phyloP scores from a whole-genome alignment of 2,329 filamentous ascomycete genomes.

The Arthrobotrys sphaeroides region DNA sequence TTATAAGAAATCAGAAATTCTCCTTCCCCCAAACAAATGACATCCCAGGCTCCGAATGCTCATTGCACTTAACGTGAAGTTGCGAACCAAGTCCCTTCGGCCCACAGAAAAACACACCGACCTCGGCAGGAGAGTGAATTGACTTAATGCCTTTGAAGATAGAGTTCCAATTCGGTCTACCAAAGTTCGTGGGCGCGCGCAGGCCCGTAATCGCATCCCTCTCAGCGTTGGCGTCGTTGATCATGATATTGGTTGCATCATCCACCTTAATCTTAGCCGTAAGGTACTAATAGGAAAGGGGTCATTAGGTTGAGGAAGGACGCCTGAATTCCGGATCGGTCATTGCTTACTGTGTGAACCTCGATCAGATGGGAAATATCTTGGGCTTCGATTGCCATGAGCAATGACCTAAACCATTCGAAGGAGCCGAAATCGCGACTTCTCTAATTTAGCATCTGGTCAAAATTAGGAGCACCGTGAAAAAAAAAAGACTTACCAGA shows the following conservation, averaged over 20 bases:
- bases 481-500: conserved; percentile 60
- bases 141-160: conserved; percentile 85
- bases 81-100: conserved; percentile 80
- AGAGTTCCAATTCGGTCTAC: conserved; percentile 88
- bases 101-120: conserved; percentile 85
- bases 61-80: conserved; percentile 84
- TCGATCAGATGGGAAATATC: conserved; percentile 85
- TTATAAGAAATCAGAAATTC: conserved; percentile 63
- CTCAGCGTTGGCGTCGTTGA: conserved; percentile 85
- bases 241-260: conserved; percentile 90
- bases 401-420: conserved; percentile 86
- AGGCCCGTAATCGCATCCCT: conserved; percentile 86
- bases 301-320: not conserved
- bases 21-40: conserved; percentile 67
- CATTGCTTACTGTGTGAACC: conserved; percentile 73
- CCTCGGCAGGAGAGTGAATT: conserved; percentile 76
- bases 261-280: conserved; percentile 87
- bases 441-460: not conserved
- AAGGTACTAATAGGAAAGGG: conserved; percentile 67
- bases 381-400: conserved; percentile 85
- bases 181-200: conserved; percentile 83
- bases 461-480: not conserved
- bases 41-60: conserved; percentile 83
- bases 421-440: conserved; percentile 88
- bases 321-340: conserved; percentile 16